These are phyloP conservation scores for Neurospora cerealis DNA, from an alignment of 495 filamentous ascomycete genomes.

Conservation along the genomic window DNA sequence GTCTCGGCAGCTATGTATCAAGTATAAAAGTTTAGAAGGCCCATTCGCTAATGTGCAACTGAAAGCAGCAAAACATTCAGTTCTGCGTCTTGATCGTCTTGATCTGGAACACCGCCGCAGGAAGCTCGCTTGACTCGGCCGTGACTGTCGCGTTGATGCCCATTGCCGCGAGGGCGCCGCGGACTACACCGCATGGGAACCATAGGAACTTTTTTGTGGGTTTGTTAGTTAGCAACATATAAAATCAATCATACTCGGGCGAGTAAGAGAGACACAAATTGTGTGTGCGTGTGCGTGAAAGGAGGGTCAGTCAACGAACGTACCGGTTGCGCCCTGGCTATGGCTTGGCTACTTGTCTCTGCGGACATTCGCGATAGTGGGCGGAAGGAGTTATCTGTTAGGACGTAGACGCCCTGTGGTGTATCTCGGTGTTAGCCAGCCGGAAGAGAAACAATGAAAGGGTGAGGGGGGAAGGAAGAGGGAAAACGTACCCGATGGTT, in stretches of 20 bases:
- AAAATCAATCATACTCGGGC: neutral
- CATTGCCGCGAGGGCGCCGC: constrained; percentile 79
- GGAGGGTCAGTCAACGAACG: constrained; percentile 17
- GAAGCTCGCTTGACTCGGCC: constrained; percentile 76
- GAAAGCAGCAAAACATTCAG: neutral
- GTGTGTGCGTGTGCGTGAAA: neutral
- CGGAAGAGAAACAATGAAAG: neutral
- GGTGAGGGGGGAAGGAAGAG: neutral
- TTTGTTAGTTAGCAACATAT: neutral
- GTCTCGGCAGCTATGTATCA: neutral
- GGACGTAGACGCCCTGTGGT: constrained; percentile 77
- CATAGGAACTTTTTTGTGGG: constrained; percentile 59
- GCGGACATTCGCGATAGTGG: constrained; percentile 82
- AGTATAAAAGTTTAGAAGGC: neutral
- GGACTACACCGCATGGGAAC: constrained; percentile 87
- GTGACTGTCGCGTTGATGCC: constrained; percentile 87
- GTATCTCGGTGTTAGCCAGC: neutral
- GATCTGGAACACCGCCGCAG: constrained; percentile 90
- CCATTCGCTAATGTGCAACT: neutral
- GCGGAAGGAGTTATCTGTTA: constrained; percentile 88
- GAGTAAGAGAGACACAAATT: neutral
- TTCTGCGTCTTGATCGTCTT: constrained; percentile 53
- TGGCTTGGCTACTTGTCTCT: constrained; percentile 57
- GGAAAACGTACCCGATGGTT: constrained; percentile 69
- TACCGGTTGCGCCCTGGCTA: constrained; percentile 73